Evolutionary conservation across 331 rosid species (phyloP).

Genomic region (Telfairia occidentalis): DNA sequence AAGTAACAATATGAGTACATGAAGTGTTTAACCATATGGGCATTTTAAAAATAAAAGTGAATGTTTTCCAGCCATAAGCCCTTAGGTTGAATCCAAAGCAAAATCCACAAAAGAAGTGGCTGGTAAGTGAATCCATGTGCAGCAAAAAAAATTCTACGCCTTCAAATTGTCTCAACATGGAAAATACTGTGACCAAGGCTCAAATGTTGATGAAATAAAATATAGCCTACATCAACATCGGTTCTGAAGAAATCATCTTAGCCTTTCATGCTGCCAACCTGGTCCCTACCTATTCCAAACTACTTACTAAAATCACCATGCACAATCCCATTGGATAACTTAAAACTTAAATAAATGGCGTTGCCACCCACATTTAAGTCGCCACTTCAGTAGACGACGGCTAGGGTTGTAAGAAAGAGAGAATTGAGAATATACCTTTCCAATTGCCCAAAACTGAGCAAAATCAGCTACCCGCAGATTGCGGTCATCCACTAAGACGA

Average conservation of each 20-base stretch:
- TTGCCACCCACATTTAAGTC: constrained; percentile 30
- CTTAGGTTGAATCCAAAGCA: neutral
- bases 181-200: neutral
- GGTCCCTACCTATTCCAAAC: neutral
- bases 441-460: constrained; percentile 99
- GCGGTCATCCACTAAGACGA: constrained; percentile 99
- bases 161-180: neutral
- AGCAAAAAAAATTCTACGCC: neutral
- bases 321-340: constrained; percentile 19
- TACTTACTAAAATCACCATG: neutral
- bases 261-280: neutral
- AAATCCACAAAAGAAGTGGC: neutral
- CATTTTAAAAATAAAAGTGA: neutral
- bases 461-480: constrained; percentile 99
- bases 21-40: neutral
- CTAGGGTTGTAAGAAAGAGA: constrained; percentile 61
- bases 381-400: constrained; percentile 61
- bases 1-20: neutral
- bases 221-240: constrained; percentile 3
- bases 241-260: neutral
- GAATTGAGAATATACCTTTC: constrained; percentile 88
- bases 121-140: neutral
- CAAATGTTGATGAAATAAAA: neutral
- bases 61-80: neutral
- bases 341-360: constrained; percentile 18